Evolutionary conservation across 1,284 basidiomycete genomes (phyloP), one percentile per base, ranked within the genome.

Genomic region (Fomitopsis betulina): DNA sequence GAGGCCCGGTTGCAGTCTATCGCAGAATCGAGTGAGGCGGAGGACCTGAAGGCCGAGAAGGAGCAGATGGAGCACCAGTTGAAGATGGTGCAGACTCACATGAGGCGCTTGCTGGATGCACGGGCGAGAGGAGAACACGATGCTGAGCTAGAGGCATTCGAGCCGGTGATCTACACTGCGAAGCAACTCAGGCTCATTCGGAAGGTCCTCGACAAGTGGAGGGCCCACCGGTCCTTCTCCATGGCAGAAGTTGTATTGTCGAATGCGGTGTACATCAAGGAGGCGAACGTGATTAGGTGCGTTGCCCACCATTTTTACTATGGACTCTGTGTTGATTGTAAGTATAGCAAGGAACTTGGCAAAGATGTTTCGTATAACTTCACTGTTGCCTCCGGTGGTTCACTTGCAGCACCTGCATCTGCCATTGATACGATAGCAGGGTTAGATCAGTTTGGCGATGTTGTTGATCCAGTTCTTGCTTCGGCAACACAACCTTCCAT

Each of bases 331-430:
- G 10, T n/a, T 45, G 10, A 57, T 10, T 43, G 43, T 55, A 37
- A 38, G n/a, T 56, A 58, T 68, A 96, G 93, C 73, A 89, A 88
- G 67, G 91, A 94, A 71, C 83, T 97, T 45, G 80, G 83, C 35
- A 94, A 96, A 70, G 83, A 89, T 47, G 91, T 96, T 42, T 82
- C 85, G 8, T 98, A 96, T 73, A 98, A 99, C 73, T 96, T 97
- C 68, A 88, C 89, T 3, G 85, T 97, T 51, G 85, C 93, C 25
- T 87, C 95, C 53, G 92, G 91, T 49, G 91, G 90, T 21, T 84
- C 89, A 7, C 77, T 94, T 19, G 87, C 90, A 49, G 84, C 87
- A 2, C 93, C 95, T 4, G 81, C 79, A 17, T 97, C 95, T 17
- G 87, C 89, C 3, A 81, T 94, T 42, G 94, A 95, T 68, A 87